Conservation (phyloP, 345 rosid genomes). For the Fremontodendron californicum region DNA sequence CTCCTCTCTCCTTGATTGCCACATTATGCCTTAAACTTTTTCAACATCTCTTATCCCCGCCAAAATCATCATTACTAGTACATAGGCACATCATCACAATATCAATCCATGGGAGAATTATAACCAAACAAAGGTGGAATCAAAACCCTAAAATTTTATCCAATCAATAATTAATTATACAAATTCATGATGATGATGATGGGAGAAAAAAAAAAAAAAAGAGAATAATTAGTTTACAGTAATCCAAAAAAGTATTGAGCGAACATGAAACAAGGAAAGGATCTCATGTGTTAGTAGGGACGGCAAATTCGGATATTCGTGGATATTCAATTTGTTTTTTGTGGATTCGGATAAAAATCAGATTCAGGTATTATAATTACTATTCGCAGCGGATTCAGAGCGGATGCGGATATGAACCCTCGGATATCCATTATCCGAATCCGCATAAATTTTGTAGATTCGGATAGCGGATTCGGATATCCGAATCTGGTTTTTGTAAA, state of each 20-base stretch:
- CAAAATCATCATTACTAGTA: too few relatives aligned
- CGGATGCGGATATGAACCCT: too few relatives aligned
- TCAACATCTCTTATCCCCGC: background rate
- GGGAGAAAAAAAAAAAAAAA: too few relatives aligned
- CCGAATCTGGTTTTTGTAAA: too few relatives aligned
- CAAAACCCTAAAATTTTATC: slow-evolving; percentile 3
- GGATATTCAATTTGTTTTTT: too few relatives aligned
- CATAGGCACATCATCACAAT: slow-evolving; percentile 6
- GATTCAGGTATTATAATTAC: too few relatives aligned
- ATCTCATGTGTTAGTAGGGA: background rate
- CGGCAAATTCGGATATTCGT: too few relatives aligned
- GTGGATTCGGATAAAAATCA: too few relatives aligned
- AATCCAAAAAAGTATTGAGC: background rate
- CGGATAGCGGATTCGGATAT: too few relatives aligned
- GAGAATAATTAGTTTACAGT: background rate
- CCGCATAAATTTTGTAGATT: too few relatives aligned
- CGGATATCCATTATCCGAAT: too few relatives aligned
- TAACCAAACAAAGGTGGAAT: background rate
- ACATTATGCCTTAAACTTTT: slow-evolving; percentile 6
- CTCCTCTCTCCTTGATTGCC: slow-evolving; percentile 11
- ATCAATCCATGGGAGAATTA: background rate
- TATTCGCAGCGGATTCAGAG: too few relatives aligned
- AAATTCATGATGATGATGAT: background rate
- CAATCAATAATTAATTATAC: slow-evolving; percentile 15
- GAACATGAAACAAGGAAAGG: background rate